phyloP scores from a whole-genome alignment of 2,329 filamentous ascomycete genomes.

The Nemania serpens region DNA sequence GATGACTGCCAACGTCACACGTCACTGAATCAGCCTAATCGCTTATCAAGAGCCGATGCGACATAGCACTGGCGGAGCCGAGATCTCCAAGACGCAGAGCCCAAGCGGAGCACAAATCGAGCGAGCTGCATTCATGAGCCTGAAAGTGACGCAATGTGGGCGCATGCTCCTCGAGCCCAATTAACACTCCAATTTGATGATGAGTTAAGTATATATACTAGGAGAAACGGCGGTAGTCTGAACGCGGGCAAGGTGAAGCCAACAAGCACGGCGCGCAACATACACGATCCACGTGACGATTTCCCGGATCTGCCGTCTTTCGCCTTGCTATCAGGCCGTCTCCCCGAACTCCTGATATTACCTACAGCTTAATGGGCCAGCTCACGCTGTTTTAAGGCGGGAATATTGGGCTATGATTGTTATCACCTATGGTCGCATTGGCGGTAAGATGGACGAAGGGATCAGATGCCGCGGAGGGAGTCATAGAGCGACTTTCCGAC shows the following conservation, averaged over 20 bases:
- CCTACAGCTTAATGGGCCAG: neutral
- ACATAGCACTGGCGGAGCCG: constrained; percentile 10
- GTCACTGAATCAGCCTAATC: constrained; percentile 38
- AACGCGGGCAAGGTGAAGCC: neutral
- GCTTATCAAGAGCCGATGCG: constrained; percentile 23
- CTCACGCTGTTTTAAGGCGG: neutral
- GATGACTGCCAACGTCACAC: constrained; percentile 35
- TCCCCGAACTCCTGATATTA: neutral
- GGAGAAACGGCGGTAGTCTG: neutral
- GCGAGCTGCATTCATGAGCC: constrained; percentile 19
- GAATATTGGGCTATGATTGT: neutral
- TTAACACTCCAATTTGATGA: constrained; percentile 1
- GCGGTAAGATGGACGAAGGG: constrained; percentile 5
- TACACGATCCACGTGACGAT: too few species aligned
- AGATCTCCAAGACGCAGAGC: constrained; percentile 18
- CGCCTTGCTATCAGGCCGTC: neutral
- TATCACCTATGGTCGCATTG: constrained; percentile 13
- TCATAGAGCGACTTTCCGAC: constrained; percentile 7
- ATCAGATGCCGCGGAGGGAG: constrained; percentile 5
- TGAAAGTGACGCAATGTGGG: constrained; percentile 21
- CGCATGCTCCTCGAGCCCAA: constrained; percentile 3
- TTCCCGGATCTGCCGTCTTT: neutral
- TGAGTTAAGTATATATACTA: too few species aligned
- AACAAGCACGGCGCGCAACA: neutral
- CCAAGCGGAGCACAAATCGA: constrained; percentile 23